A percentile compares a stretch with the other conserved stretches of the same genome.
phyloP scores from a whole-genome alignment of 352 stramenopile genomes.

The Halophytophthora batemanensis region DNA sequence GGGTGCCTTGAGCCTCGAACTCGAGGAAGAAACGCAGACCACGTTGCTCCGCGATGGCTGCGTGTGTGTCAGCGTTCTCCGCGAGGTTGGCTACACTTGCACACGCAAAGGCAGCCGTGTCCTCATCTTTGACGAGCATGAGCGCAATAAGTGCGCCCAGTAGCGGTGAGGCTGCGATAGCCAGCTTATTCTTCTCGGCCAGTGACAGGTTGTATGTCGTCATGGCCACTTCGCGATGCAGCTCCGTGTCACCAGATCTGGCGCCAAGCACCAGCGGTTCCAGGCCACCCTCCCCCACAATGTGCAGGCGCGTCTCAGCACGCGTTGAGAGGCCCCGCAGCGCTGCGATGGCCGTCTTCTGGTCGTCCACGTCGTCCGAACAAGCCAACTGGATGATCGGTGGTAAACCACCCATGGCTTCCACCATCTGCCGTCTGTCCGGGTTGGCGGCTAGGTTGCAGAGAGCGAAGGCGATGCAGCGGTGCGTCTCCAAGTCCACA shows the following conservation, averaged over 20 bases:
- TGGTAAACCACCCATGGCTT: constrained; percentile 90
- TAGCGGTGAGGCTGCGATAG: constrained; percentile 82
- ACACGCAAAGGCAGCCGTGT: constrained; percentile 68
- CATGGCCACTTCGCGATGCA: constrained; percentile 89
- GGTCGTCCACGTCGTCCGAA: constrained; percentile 85
- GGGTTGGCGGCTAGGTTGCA: constrained; percentile 94
- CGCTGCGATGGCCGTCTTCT: constrained; percentile 89
- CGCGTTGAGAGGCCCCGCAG: constrained; percentile 88
- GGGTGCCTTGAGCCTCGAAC: constrained; percentile 36
- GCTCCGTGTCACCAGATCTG: constrained; percentile 57
- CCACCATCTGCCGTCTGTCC: constrained; percentile 85
- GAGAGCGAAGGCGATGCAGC: constrained; percentile 95
- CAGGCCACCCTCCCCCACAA: constrained; percentile 89
- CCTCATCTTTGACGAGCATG: constrained; percentile 74
- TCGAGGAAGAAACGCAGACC: constrained; percentile 79
- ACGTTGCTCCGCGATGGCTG: constrained; percentile 66
- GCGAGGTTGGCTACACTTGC: constrained; percentile 91
- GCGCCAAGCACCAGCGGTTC: constrained; percentile 86
- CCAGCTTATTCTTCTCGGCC: constrained; percentile 94
- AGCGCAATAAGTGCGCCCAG: constrained; percentile 84
- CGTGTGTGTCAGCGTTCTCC: constrained; percentile 90
- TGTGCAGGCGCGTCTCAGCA: constrained; percentile 76
- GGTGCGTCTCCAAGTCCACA: constrained; percentile 93
- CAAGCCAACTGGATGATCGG: constrained; percentile 95
- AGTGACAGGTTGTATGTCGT: constrained; percentile 91